phyloP scores from a whole-genome alignment of 441 rosid genomes.

The Hura crepitans region DNA sequence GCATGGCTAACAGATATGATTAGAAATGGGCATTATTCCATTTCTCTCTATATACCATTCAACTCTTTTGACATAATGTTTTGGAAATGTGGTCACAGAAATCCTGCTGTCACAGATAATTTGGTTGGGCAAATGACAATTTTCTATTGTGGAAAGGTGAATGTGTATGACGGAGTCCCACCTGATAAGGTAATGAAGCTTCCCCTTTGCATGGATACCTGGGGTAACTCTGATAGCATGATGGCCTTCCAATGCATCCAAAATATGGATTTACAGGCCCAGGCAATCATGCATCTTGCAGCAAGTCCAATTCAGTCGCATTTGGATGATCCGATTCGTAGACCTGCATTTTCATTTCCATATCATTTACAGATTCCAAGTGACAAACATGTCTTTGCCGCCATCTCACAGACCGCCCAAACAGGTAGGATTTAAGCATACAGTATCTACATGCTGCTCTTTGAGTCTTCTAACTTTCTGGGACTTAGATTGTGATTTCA shows the following conservation, averaged over 20 bases:
- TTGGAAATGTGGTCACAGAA: slow-evolving; percentile 38
- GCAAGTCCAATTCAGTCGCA: slow-evolving; percentile 55
- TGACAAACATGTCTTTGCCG: slow-evolving; percentile 32
- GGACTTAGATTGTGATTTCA: slow-evolving; percentile 1
- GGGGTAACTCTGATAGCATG: slow-evolving; percentile 30
- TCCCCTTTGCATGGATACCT: slow-evolving; percentile 35
- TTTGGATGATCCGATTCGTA: slow-evolving; percentile 38
- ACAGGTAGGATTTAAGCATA: slow-evolving; percentile 46
- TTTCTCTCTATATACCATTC: not conserved
- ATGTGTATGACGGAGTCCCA: slow-evolving; percentile 77
- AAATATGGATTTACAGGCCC: slow-evolving; percentile 71
- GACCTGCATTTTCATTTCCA: slow-evolving; percentile 37
- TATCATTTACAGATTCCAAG: slow-evolving; percentile 34
- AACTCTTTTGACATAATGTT: slow-evolving; percentile 11
- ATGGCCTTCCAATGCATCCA: slow-evolving; percentile 39
- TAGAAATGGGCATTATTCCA: not conserved
- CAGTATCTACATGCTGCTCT: slow-evolving; percentile 8
- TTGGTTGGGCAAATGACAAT: slow-evolving; percentile 75
- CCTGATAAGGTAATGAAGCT: slow-evolving; percentile 71
- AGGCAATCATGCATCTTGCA: slow-evolving; percentile 79
- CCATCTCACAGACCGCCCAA: slow-evolving; percentile 40
- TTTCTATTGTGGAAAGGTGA: slow-evolving; percentile 89
- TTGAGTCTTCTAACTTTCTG: slow-evolving; percentile 6
- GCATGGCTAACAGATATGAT: too few species aligned
- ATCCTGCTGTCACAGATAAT: slow-evolving; percentile 41